Percentiles rank a stretch among this genome's conserved stretches.
These are phyloP conservation scores for Saksenaea oblongispora DNA, from an alignment of 371 early-diverging fungal genomes.

Conservation along the genomic window DNA sequence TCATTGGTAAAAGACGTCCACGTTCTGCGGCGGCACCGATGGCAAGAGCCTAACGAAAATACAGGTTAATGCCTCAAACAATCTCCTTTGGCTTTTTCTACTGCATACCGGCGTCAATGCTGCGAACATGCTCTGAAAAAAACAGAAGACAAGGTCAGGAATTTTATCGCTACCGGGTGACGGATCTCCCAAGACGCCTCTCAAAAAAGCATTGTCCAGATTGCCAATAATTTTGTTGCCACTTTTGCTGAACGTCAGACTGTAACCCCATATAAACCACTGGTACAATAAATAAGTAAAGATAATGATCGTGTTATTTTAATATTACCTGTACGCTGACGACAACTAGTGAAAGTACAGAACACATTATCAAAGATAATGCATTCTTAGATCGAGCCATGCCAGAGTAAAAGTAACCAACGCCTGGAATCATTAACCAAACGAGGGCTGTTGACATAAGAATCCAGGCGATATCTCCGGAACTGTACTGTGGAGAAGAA, in stretches of 20 bases:
- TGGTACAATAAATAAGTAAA: constrained; percentile 24
- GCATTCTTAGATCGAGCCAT: constrained; percentile 86
- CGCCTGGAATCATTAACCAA: constrained; percentile 84
- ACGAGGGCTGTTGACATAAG: constrained; percentile 75
- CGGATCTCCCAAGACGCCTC: constrained; percentile 56
- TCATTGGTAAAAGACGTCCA: constrained; percentile 80
- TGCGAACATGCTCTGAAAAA: constrained; percentile 45
- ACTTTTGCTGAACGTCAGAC: constrained; percentile 79
- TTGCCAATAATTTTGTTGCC: constrained; percentile 78
- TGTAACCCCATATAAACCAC: constrained; percentile 90
- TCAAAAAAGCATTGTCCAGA: constrained; percentile 71
- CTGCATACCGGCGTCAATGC: constrained; percentile 63
- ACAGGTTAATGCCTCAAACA: neutral
- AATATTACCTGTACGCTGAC: constrained; percentile 53
- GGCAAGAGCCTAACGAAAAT: constrained; percentile 81
- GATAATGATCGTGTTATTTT: neutral
- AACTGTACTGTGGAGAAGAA: constrained; percentile 8
- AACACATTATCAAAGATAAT: constrained; percentile 71
- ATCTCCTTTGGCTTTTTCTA: neutral
- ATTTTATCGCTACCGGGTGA: constrained; percentile 57
- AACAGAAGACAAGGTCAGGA: constrained; percentile 70
- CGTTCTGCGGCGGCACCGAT: constrained; percentile 92
- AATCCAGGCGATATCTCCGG: constrained; percentile 76
- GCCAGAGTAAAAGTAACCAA: constrained; percentile 91
- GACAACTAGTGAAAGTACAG: constrained; percentile 68